Conservation (phyloP, 2,329 filamentous ascomycete species). For the Apiospora marii region DNA sequence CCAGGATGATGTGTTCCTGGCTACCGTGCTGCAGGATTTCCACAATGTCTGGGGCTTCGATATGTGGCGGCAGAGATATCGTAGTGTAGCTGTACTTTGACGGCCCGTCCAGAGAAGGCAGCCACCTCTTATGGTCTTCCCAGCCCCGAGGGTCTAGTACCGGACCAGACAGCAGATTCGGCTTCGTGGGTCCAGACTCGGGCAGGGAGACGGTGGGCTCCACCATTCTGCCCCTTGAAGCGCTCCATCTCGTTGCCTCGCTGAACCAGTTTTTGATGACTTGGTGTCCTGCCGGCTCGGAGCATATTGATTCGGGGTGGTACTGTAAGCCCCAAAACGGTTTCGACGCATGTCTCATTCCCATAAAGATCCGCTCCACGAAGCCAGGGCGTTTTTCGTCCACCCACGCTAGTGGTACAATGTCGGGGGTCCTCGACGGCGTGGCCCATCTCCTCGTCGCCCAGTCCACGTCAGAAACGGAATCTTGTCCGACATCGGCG, state of each 20-base stretch:
- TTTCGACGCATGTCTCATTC: slow-evolving; percentile 68
- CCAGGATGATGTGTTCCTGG: slow-evolving; percentile 62
- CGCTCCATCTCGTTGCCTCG: slow-evolving; percentile 66
- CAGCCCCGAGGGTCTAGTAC: neutral
- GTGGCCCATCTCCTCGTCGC: slow-evolving; percentile 49
- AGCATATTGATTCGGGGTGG: slow-evolving; percentile 89
- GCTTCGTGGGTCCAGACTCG: slow-evolving; percentile 40
- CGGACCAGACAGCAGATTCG: slow-evolving; percentile 44
- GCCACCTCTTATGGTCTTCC: neutral
- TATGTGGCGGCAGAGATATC: slow-evolving; percentile 52
- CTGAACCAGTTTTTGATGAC: slow-evolving; percentile 81
- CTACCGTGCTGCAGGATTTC: slow-evolving; percentile 53
- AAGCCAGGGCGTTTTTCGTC: slow-evolving; percentile 50
- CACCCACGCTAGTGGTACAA: slow-evolving; percentile 70
- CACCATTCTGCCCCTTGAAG: slow-evolving; percentile 28
- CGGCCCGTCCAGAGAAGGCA: slow-evolving; percentile 29
- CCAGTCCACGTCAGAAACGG: slow-evolving; percentile 47
- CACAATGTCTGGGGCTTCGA: slow-evolving; percentile 62
- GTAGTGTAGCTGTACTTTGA: slow-evolving; percentile 49
- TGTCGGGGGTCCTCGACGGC: slow-evolving; percentile 45
- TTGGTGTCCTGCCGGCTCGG: slow-evolving; percentile 68
- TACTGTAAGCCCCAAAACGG: slow-evolving; percentile 92
- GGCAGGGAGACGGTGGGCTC: neutral
- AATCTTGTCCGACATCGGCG: slow-evolving; percentile 61
- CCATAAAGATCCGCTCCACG: slow-evolving; percentile 75